These are phyloP conservation scores for Aspergillus fructus DNA, from an alignment of 2,329 filamentous ascomycete species.

Conservation along the genomic window DNA sequence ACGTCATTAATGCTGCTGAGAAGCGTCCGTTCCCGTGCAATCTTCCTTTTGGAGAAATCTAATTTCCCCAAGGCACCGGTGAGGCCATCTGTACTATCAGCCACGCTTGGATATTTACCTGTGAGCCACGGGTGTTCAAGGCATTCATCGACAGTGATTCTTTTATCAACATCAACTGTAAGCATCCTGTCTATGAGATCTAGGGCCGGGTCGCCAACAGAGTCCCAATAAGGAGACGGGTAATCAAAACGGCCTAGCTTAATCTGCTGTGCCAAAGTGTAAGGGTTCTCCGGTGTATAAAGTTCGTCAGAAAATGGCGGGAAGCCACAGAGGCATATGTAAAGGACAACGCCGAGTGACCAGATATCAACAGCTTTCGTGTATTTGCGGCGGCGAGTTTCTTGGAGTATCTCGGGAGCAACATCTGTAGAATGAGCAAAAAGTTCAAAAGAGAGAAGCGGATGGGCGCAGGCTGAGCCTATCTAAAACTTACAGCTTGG, in stretches of 20 bases:
- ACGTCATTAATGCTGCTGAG: slow-evolving; percentile 80
- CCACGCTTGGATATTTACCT: slow-evolving; percentile 57
- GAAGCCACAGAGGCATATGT: slow-evolving; percentile 95
- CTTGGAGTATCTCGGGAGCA: slow-evolving; percentile 89
- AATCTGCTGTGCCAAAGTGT: slow-evolving; percentile 84
- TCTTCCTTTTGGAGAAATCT: slow-evolving; percentile 79
- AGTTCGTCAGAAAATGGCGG: slow-evolving; percentile 97
- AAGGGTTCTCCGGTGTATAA: slow-evolving; percentile 76
- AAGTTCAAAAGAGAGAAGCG: neutral
- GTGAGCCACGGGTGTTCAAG: slow-evolving; percentile 88
- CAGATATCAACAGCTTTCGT: slow-evolving; percentile 94
- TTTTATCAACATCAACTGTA: slow-evolving; percentile 77
- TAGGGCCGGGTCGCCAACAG: slow-evolving; percentile 79
- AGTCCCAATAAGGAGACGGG: slow-evolving; percentile 94
- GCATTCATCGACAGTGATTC: slow-evolving; percentile 87
- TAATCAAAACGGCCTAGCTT: slow-evolving; percentile 88
- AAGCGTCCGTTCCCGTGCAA: slow-evolving; percentile 79
- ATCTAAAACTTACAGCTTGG: slow-evolving; percentile 68
- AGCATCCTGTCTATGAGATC: slow-evolving; percentile 96
- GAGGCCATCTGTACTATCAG: slow-evolving; percentile 88
- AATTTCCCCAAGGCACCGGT: slow-evolving; percentile 81
- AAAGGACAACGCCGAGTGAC: slow-evolving; percentile 96
- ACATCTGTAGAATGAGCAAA: slow-evolving; percentile 60
- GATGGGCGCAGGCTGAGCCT: neutral
- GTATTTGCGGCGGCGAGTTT: slow-evolving; percentile 79